These are phyloP conservation scores for Irpex lacteus DNA, from an alignment of 1,284 basidiomycete genomes.

Conservation along the genomic window DNA sequence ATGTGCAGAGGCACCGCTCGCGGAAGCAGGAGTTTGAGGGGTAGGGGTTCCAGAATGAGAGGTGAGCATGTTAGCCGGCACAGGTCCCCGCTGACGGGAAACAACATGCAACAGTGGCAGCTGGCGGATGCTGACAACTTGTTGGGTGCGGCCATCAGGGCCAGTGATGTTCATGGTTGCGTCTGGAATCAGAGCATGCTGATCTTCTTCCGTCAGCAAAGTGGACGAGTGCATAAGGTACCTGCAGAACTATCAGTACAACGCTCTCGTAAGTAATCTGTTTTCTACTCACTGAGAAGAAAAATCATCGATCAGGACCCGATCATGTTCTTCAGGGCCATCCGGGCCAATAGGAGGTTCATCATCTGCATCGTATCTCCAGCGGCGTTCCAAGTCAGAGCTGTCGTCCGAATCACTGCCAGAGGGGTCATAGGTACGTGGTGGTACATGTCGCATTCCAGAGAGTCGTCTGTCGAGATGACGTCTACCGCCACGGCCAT, in stretches of 20 bases:
- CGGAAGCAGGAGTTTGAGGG: not conserved
- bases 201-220: conserved; percentile 45
- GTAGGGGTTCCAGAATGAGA: not conserved
- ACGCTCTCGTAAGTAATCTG: not conserved
- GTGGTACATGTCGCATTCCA: conserved; percentile 8
- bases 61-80: not conserved
- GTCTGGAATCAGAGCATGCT: conserved; percentile 42
- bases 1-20: not conserved
- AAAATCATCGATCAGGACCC: conserved; percentile 69
- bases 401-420: conserved; percentile 35
- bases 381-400: conserved; percentile 48
- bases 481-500: conserved; percentile 81
- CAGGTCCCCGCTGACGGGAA: conserved; percentile 11
- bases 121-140: conserved; percentile 30
- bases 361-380: conserved; percentile 72
- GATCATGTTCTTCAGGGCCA: conserved; percentile 67
- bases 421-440: conserved; percentile 5
- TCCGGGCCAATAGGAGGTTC: conserved; percentile 52
- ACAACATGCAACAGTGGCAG: conserved; percentile 23
- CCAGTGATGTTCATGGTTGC: conserved; percentile 36
- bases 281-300: conserved; percentile 47
- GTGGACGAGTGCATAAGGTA: conserved; percentile 59
- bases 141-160: conserved; percentile 34
- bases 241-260: conserved; percentile 29
- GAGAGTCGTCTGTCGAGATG: conserved; percentile 69